Conservation (phyloP, 768 basidiomycete genomes). For the Cyathus striatus region DNA sequence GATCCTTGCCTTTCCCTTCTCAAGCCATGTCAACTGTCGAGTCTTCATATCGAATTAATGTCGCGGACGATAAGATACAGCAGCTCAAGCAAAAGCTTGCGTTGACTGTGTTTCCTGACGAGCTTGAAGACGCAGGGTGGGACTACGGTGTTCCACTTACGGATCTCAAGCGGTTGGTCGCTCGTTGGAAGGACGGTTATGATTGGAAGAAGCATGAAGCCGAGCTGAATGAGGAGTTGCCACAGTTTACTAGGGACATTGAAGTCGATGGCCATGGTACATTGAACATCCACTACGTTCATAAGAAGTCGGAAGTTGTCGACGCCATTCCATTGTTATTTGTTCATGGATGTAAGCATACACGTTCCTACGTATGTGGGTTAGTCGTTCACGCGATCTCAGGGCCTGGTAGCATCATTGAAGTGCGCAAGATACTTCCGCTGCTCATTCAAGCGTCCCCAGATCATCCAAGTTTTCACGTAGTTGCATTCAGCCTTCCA, state of each 20-base stretch:
- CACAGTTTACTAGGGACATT: constrained; percentile 48
- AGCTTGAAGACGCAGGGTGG: constrained; percentile 14
- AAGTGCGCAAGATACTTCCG: constrained; percentile 47
- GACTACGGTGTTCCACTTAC: constrained; percentile 37
- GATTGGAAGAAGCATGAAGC: constrained; percentile 40
- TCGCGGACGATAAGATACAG: constrained; percentile 11
- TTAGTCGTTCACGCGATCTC: neutral
- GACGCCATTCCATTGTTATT: constrained; percentile 48
- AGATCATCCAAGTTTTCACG: constrained; percentile 49
- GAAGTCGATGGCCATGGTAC: constrained; percentile 33
- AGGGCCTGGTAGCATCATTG: constrained; percentile 53
- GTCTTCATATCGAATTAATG: constrained; percentile 10
- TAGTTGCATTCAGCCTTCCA: constrained; percentile 50
- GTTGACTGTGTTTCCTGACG: constrained; percentile 15
- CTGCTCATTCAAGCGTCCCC: constrained; percentile 34
- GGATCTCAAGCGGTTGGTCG: constrained; percentile 32
- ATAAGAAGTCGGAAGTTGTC: constrained; percentile 31
- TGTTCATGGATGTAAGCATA: constrained; percentile 42
- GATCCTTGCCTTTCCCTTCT: no score
- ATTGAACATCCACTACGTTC: constrained; percentile 45
- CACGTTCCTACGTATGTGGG: neutral
- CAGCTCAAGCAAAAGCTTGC: constrained; percentile 12
- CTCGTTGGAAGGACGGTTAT: constrained; percentile 35
- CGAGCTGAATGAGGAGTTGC: constrained; percentile 36
- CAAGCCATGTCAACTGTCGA: no score